Evolutionary conservation across 768 basidiomycete genomes (phyloP), one percentile per base, ranked within the genome.

Genomic region (Mycena rosella): DNA sequence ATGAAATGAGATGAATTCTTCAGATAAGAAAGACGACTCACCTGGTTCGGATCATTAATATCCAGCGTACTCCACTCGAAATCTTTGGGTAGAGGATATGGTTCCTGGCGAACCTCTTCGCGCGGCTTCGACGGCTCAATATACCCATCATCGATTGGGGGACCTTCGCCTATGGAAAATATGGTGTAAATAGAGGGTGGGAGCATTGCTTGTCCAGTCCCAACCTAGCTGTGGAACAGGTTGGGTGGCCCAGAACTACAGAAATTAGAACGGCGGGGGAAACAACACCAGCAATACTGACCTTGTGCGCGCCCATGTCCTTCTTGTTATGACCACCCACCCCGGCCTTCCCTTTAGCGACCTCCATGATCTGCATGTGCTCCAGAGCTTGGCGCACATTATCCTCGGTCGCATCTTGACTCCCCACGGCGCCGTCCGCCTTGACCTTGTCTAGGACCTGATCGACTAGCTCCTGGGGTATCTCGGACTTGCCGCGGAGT

Each of bases 201-300:
- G 9, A 27, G 32, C 38, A 59, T 18, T 11, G 20, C 22, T 29
- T 20, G 38, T 27, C 29, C 2, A 42, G 45, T 20, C 78, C 72
- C 74, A 14, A 90, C 93, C 93, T 61, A 89, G 79, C 75, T 96
- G 95, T n/a, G 95, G 93, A 9, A 99, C 98, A 4, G 98, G 98
- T 78, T 99, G 98, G 8, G 97, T 99, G 36, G 84, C 89, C 98
- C 98, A 99, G 81, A 99, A 99, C 96, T 95, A 73, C 26, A 65
- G 51, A 14, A 62, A 57, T 64, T 34, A 67, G 51, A 26, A 54
- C 18, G 34, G n/a, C n/a, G 13, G 51, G n/a, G 58, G 7, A 15
- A 56, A 58, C 54, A 42, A 18, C 29, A 44, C 59, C n/a, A 42
- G 5, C 9, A 54, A 20, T 30, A 77, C 84, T 60, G 71, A 95